These are phyloP conservation scores for Russula lepida DNA, from an alignment of 768 basidiomycete genomes.

Conservation along the genomic window DNA sequence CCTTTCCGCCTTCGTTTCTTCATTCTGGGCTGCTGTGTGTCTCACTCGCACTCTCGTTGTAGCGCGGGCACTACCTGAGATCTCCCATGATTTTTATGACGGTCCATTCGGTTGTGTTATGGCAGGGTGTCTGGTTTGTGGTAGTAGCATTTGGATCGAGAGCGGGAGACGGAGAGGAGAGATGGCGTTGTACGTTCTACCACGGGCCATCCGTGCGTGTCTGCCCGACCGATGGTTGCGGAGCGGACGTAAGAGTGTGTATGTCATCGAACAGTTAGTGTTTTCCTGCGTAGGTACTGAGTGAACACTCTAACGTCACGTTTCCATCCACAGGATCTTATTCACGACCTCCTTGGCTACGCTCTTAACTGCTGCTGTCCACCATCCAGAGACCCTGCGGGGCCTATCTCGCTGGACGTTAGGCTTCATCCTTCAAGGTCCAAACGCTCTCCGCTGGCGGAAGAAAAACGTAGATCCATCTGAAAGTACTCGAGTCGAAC, in stretches of 20 bases:
- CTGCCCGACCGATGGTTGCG: constrained; percentile 49
- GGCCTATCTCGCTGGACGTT: constrained; percentile 69
- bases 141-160: constrained; percentile 73
- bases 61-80: constrained; percentile 51
- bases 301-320: not conserved
- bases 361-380: constrained; percentile 53
- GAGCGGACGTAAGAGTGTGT: constrained; percentile 34
- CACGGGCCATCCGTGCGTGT: constrained; percentile 55
- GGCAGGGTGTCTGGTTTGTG: constrained; percentile 60
- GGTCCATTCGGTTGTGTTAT: constrained; percentile 63
- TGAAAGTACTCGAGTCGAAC: constrained; percentile 20
- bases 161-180: constrained; percentile 63
- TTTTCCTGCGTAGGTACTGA: not conserved
- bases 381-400: constrained; percentile 56
- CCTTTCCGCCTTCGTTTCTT: constrained; percentile 61
- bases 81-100: constrained; percentile 77
- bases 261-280: constrained; percentile 48
- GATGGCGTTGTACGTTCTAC: constrained; percentile 73
- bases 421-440: constrained; percentile 55
- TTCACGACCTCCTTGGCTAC: constrained; percentile 59
- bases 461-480: not conserved
- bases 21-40: constrained; percentile 66
- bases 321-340: constrained; percentile 34
- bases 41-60: constrained; percentile 55
- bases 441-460: constrained; percentile 43